Evolutionary conservation across 2,329 filamentous ascomycete genomes (phyloP).

Genomic region (Colletotrichum endophyticum): DNA sequence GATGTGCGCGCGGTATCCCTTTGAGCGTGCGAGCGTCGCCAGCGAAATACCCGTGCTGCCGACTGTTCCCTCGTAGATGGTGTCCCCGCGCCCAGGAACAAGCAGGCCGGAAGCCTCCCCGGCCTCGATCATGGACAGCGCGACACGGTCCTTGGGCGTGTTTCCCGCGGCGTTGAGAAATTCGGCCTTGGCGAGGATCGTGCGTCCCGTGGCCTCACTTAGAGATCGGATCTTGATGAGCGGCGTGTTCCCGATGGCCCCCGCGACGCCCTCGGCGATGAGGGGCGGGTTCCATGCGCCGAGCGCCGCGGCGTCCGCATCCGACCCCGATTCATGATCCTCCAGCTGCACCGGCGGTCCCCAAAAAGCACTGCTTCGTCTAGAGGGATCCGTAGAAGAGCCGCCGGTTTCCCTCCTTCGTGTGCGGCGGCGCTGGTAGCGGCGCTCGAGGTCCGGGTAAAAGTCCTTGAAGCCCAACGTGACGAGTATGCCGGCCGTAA

Average conservation of each 20-base stretch:
- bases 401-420: slow-evolving; percentile 9
- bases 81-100: slow-evolving; percentile 82
- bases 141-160: slow-evolving; percentile 94
- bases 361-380: slow-evolving; percentile 52
- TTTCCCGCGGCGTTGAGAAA: slow-evolving; percentile 94
- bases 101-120: slow-evolving; percentile 82
- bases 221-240: slow-evolving; percentile 86
- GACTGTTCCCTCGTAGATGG: slow-evolving; percentile 96
- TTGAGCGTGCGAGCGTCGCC: slow-evolving; percentile 84
- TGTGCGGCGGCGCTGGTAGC: slow-evolving; percentile 57
- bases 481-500: slow-evolving; percentile 76
- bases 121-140: slow-evolving; percentile 83
- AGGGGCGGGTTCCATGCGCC: slow-evolving; percentile 24
- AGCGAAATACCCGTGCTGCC: slow-evolving; percentile 96
- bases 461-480: slow-evolving; percentile 82
- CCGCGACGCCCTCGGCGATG: slow-evolving; percentile 83
- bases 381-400: slow-evolving; percentile 24
- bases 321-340: slow-evolving; percentile 52
- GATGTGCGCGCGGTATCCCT: slow-evolving; percentile 91
- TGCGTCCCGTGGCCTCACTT: slow-evolving; percentile 84
- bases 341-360: slow-evolving; percentile 57
- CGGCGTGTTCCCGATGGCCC: slow-evolving; percentile 91
- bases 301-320: slow-evolving; percentile 21
- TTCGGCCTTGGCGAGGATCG: slow-evolving; percentile 93
- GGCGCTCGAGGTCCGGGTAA: slow-evolving; percentile 74